Evolutionary conservation across 1,284 basidiomycete species (phyloP).

Genomic region (Pyrrhoderma noxium): DNA sequence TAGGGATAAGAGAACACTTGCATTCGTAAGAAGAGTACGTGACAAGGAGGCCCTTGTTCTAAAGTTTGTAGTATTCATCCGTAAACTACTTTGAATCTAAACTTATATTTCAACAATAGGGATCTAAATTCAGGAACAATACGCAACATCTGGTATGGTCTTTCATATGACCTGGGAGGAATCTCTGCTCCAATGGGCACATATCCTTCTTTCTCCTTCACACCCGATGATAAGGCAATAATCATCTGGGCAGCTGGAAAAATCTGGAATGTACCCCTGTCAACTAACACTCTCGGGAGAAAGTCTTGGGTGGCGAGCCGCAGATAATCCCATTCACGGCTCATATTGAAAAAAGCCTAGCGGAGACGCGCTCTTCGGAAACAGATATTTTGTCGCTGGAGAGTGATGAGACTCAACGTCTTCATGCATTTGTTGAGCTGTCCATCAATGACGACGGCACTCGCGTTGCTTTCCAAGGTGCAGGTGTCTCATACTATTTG

Average conservation of each 20-base stretch:
- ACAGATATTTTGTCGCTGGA: slow-evolving; percentile 46
- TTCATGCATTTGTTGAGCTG: slow-evolving; percentile 55
- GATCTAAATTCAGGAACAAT: slow-evolving; percentile 59
- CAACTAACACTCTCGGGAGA: slow-evolving; percentile 42
- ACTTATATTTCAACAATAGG: slow-evolving; percentile 29
- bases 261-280: slow-evolving; percentile 53
- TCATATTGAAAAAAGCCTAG: slow-evolving; percentile 53
- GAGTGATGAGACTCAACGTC: slow-evolving; percentile 43
- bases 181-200: slow-evolving; percentile 69
- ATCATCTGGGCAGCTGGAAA: slow-evolving; percentile 69
- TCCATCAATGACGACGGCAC: slow-evolving; percentile 45
- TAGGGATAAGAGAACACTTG: slow-evolving; percentile 58
- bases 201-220: slow-evolving; percentile 66
- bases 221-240: slow-evolving; percentile 50
- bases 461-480: slow-evolving; percentile 48
- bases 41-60: slow-evolving; percentile 65
- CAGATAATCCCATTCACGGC: slow-evolving; percentile 50
- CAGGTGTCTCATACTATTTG: slow-evolving; percentile 46
- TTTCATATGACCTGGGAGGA: slow-evolving; percentile 55
- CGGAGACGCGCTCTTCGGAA: slow-evolving; percentile 45
- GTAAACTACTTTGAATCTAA: neutral
- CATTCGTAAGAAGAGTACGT: slow-evolving; percentile 65
- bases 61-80: slow-evolving; percentile 34
- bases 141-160: slow-evolving; percentile 58
- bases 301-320: slow-evolving; percentile 34